A percentile compares a stretch with the other conserved stretches of the same genome.
phyloP scores from a whole-genome alignment of 2,329 filamentous ascomycete species.

The Cryphonectria nitschkei region DNA sequence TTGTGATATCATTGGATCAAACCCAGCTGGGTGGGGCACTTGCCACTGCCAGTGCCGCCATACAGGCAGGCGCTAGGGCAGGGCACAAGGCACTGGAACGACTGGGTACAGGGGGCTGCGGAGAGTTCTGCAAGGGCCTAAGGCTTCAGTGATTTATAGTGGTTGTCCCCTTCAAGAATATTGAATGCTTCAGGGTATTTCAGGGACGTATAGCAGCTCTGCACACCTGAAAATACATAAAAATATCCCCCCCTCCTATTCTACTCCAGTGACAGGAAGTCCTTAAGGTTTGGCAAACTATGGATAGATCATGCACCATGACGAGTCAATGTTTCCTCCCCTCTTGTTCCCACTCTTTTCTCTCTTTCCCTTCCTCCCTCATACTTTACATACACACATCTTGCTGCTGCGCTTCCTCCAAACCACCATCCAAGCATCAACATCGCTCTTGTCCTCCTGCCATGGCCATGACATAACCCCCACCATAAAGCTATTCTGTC shows the following conservation, averaged over 20 bases:
- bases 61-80: neutral
- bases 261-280: neutral
- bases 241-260: neutral
- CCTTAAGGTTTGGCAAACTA: neutral
- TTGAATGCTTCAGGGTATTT: neutral
- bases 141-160: neutral
- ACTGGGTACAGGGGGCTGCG: neutral
- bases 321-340: neutral
- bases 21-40: neutral
- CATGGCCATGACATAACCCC: neutral
- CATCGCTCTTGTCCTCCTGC: neutral
- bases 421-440: neutral
- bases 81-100: neutral
- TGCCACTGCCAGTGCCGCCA: neutral
- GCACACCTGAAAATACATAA: no score
- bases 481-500: neutral
- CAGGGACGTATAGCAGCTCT: neutral
- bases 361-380: neutral
- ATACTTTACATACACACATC: neutral
- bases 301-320: neutral
- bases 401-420: neutral
- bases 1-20: neutral
- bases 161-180: neutral
- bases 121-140: neutral
- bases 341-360: no score